phyloP scores from a whole-genome alignment of 2,329 filamentous ascomycete genomes.

The Pyricularia sp. region DNA sequence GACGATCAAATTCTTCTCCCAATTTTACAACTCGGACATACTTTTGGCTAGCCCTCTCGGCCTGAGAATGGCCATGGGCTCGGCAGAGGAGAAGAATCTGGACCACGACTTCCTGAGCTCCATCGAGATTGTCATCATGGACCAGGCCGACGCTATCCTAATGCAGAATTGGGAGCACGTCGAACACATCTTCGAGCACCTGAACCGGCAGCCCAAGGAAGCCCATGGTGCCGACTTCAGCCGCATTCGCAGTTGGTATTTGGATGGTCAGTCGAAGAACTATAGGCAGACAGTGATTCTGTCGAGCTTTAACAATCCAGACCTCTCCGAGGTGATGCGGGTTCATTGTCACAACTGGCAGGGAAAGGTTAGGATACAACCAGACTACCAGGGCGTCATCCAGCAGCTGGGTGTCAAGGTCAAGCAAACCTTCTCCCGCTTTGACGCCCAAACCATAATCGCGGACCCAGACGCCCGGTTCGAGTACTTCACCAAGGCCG shows the following conservation, averaged over 20 bases:
- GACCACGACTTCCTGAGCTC: conserved; percentile 92
- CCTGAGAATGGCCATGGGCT: conserved; percentile 81
- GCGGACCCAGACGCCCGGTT: conserved; percentile 83
- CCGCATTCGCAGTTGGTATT: conserved; percentile 81
- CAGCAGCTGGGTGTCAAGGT: conserved; percentile 55
- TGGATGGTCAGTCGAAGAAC: conserved; percentile 74
- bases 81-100: conserved; percentile 46
- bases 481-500: conserved; percentile 76
- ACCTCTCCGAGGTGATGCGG: conserved; percentile 72
- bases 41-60: conserved; percentile 87
- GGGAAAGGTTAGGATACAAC: conserved; percentile 67
- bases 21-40: conserved; percentile 95
- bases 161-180: conserved; percentile 99
- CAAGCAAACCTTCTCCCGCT: conserved; percentile 84
- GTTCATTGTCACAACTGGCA: conserved; percentile 69
- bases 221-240: conserved; percentile 90
- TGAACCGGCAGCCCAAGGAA: conserved; percentile 85
- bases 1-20: conserved; percentile 86
- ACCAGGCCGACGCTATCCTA: conserved; percentile 84
- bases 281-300: conserved; percentile 81
- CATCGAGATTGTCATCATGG: conserved; percentile 81
- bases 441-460: conserved; percentile 60
- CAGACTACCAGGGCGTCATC: conserved; percentile 62
- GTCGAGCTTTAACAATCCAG: conserved; percentile 77
- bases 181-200: conserved; percentile 80